Evolutionary conservation across 345 rosid species (phyloP), one percentile per base, ranked within the genome.

Genomic region (Salix udensis): DNA sequence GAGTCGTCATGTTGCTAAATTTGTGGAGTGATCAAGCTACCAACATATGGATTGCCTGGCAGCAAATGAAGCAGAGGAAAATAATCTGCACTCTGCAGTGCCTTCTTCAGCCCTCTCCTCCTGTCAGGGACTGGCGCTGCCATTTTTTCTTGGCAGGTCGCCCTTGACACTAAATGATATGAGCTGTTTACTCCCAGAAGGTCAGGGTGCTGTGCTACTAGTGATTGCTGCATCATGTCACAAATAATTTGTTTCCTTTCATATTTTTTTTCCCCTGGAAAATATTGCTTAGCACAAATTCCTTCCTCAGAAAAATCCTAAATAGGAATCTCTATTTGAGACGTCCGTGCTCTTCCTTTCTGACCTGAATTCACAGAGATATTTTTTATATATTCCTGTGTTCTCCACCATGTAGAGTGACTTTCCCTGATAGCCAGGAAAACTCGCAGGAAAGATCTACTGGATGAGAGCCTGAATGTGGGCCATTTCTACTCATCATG

Each of bases 391-490:
- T 34, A 26, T 11, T 30, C 13, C 53, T 21, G 68, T 44, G 72
- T 15, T 78, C 55, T 78, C 72, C 31, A 78, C 80, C 48, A 58
- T 77, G 64, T 65, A 77, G 66, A 46, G 12, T 18, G 30, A 52
- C 31, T 30, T 68, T 18, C 39, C 64, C 28, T 71, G 14, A 30
- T 58, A 64, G 70, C 87, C 83, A 82, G 72, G 64, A 75, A 71
- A 76, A 58, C 12, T 12, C 6, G n/a, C 2, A 1, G 31, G 26
- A 73, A 61, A 80, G 69, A 82, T 76, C 78, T 60, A 61, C 21
- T 6, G 36, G 24, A 60, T 53, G 65, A 31, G 70, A 75, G 48
- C 62, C 34, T 53, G 65, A 65, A 60, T 58, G 14, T 53, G 73
- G 66, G 52, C 60, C 48, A 30, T 18, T 40, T 44, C 55, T 42